phyloP scores from a whole-genome alignment of 192 early-diverging fungal genomes.

The Coemansia sp. region DNA sequence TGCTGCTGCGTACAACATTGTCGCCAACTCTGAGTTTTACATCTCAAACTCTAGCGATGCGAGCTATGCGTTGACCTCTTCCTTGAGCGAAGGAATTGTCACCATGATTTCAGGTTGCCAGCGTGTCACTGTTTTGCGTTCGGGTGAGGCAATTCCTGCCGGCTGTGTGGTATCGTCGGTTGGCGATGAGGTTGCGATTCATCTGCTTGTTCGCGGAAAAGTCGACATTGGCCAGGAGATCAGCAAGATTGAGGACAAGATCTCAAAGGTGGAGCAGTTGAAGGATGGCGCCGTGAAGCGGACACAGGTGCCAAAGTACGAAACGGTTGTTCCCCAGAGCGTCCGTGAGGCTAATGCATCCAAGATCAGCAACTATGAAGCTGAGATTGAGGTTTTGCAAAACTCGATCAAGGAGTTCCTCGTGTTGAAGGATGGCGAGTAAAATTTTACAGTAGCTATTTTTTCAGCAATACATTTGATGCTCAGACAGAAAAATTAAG shows the following conservation, averaged over 20 bases:
- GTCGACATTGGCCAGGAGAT: slow-evolving; percentile 86
- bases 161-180: slow-evolving; percentile 77
- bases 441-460: not conserved
- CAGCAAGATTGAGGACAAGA: slow-evolving; percentile 73
- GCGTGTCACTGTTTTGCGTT: slow-evolving; percentile 61
- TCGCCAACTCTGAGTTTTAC: slow-evolving; percentile 56
- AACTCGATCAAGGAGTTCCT: slow-evolving; percentile 71
- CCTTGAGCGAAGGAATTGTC: slow-evolving; percentile 64
- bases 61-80: slow-evolving; percentile 53
- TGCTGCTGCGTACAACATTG: slow-evolving; percentile 74
- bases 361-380: slow-evolving; percentile 72
- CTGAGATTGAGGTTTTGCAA: slow-evolving; percentile 72
- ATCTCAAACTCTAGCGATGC: slow-evolving; percentile 56
- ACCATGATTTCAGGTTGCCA: slow-evolving; percentile 76
- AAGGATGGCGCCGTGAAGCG: slow-evolving; percentile 63
- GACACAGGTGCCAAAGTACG: slow-evolving; percentile 67
- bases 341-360: slow-evolving; percentile 69
- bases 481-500: not conserved
- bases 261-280: slow-evolving; percentile 65
- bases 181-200: slow-evolving; percentile 68
- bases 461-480: not conserved
- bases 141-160: slow-evolving; percentile 62
- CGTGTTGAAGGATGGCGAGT: slow-evolving; percentile 55
- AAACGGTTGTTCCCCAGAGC: slow-evolving; percentile 65
- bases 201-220: slow-evolving; percentile 75